A percentile compares a stretch with the other conserved stretches of the same genome.
Evolutionary conservation across 306 rosid genomes (phyloP).

Genomic region (Cucurbita moschata): DNA sequence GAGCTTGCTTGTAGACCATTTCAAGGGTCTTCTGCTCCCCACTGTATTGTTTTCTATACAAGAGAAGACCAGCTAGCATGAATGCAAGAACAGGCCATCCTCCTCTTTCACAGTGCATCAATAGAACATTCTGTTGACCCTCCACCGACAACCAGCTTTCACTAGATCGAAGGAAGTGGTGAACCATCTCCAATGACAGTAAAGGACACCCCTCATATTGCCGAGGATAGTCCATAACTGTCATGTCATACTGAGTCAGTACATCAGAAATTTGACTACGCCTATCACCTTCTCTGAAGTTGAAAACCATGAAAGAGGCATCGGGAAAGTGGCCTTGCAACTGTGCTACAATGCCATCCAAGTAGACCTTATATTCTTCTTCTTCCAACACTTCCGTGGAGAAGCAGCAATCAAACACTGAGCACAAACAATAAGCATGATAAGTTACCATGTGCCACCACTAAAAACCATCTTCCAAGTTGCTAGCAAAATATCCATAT

Average conservation of each 20-base stretch:
- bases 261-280: slow-evolving; percentile 77
- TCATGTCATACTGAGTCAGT: slow-evolving; percentile 86
- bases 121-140: slow-evolving; percentile 86
- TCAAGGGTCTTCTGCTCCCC: slow-evolving; percentile 97
- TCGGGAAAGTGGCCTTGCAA: slow-evolving; percentile 85
- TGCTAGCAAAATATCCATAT: neutral
- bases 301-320: slow-evolving; percentile 94
- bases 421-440: slow-evolving; percentile 3
- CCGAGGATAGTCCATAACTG: slow-evolving; percentile 99
- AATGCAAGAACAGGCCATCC: slow-evolving; percentile 99
- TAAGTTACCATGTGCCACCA: neutral
- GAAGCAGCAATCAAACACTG: slow-evolving; percentile 99
- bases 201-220: slow-evolving; percentile 85
- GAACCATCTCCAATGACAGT: slow-evolving; percentile 87
- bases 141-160: slow-evolving; percentile 97
- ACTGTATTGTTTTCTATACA: slow-evolving; percentile 76
- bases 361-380: slow-evolving; percentile 72
- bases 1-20: slow-evolving; percentile 99
- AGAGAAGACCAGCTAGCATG: slow-evolving; percentile 91
- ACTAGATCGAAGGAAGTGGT: slow-evolving; percentile 94
- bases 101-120: slow-evolving; percentile 98
- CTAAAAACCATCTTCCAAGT: neutral
- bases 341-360: slow-evolving; percentile 90
- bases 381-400: slow-evolving; percentile 86
- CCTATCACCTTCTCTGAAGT: slow-evolving; percentile 86